Evolutionary conservation across 176 grass and related monocot genomes (phyloP).

Genomic region (Cenchrus americanus): DNA sequence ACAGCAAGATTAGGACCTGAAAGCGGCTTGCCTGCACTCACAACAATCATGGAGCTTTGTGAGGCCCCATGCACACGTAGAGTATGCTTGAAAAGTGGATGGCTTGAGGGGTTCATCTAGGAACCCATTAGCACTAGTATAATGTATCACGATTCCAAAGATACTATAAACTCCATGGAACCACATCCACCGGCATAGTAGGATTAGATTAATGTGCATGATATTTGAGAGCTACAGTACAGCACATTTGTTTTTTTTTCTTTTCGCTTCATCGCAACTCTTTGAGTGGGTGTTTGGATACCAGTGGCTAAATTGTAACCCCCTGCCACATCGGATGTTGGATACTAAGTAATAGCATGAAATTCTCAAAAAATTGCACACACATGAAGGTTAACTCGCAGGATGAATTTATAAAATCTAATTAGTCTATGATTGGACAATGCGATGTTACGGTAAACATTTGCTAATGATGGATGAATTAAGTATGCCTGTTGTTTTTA

Average conservation of each 20-base stretch:
- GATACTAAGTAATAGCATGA: no score
- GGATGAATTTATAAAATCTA: no score
- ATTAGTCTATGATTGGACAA: no score
- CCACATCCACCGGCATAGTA: slow-evolving; percentile 23
- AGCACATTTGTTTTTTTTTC: background rate
- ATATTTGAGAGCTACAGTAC: background rate
- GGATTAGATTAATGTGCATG: background rate
- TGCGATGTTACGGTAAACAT: no score
- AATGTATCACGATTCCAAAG: background rate
- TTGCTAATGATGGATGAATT: no score
- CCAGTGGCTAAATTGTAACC: no score
- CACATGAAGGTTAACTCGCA: no score
- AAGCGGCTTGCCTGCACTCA: slow-evolving; percentile 15
- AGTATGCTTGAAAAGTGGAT: background rate
- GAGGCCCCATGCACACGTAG: slow-evolving; percentile 24
- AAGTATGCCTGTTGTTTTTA: no score
- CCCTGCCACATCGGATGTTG: no score
- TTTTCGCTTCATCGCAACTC: background rate
- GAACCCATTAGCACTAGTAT: slow-evolving; percentile 14
- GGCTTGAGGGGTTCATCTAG: background rate
- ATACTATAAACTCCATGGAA: background rate
- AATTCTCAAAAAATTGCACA: no score
- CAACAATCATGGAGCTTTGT: slow-evolving; percentile 9
- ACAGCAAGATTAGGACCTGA: slow-evolving; percentile 22
- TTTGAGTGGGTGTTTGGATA: no score